These are phyloP conservation scores for Casuarina equisetifolia DNA, from an alignment of 306 rosid genomes.

Conservation along the genomic window DNA sequence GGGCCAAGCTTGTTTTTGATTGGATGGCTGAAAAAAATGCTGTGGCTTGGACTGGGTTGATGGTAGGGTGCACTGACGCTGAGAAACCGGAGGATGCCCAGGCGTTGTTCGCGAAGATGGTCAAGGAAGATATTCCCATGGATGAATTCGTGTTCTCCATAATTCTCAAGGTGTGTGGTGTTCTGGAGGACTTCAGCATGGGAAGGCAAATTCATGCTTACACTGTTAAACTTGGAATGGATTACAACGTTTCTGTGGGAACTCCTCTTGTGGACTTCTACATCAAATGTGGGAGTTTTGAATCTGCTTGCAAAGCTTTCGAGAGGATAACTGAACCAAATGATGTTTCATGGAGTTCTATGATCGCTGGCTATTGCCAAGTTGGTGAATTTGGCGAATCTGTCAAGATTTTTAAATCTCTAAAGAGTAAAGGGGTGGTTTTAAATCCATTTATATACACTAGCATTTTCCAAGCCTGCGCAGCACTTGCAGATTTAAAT, in stretches of 20 bases:
- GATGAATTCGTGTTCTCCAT: slow-evolving; percentile 61
- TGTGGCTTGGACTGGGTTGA: slow-evolving; percentile 61
- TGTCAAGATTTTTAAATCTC: slow-evolving; percentile 40
- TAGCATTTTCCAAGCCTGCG: slow-evolving; percentile 62
- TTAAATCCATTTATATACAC: slow-evolving; percentile 54
- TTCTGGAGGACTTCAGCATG: slow-evolving; percentile 38
- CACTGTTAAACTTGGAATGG: slow-evolving; percentile 55
- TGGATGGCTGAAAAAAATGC: slow-evolving; percentile 45
- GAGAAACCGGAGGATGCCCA: slow-evolving; percentile 36
- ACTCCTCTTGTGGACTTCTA: slow-evolving; percentile 67
- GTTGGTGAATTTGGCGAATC: slow-evolving; percentile 49
- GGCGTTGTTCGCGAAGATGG: slow-evolving; percentile 46
- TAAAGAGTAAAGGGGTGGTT: slow-evolving; percentile 44
- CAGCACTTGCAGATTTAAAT: slow-evolving; percentile 48
- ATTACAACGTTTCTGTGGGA: slow-evolving; percentile 58
- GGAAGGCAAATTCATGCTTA: slow-evolving; percentile 55
- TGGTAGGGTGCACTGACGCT: slow-evolving; percentile 57
- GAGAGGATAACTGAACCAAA: slow-evolving; percentile 50
- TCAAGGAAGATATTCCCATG: slow-evolving; percentile 41
- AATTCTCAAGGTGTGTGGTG: slow-evolving; percentile 57
- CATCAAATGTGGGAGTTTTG: slow-evolving; percentile 51
- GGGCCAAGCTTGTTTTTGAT: slow-evolving; percentile 46
- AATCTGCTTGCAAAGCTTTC: slow-evolving; percentile 47
- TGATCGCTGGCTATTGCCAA: slow-evolving; percentile 58
- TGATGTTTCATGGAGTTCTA: slow-evolving; percentile 65